Percentiles rank a stretch among this genome's conserved stretches.
Conservation (phyloP, 2,329 filamentous ascomycete genomes). For the Zelopaecilomyces penicillatus region DNA sequence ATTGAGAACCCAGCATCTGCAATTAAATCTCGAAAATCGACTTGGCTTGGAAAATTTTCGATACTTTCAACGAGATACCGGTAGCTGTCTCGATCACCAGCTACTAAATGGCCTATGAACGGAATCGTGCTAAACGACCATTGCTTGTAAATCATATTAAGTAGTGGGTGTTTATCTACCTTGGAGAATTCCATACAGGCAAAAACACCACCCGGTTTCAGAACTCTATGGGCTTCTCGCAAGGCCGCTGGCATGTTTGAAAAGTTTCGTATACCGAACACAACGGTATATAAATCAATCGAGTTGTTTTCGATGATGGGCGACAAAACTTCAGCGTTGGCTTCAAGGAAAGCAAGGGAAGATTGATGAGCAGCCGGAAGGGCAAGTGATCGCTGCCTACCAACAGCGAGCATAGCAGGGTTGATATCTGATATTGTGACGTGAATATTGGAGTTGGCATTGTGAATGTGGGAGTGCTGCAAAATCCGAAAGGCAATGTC, state of each 20-base stretch:
- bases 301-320: slow-evolving; percentile 54
- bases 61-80: slow-evolving; percentile 99
- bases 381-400: slow-evolving; percentile 63
- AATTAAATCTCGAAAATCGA: slow-evolving; percentile 78
- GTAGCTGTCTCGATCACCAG: slow-evolving; percentile 89
- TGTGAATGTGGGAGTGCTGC: slow-evolving; percentile 76
- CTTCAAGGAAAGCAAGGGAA: slow-evolving; percentile 69
- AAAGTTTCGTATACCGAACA: slow-evolving; percentile 96
- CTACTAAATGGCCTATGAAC: slow-evolving; percentile 88
- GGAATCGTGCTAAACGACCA: slow-evolving; percentile 96
- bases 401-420: slow-evolving; percentile 84
- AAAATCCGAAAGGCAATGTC: slow-evolving; percentile 97
- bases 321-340: slow-evolving; percentile 74
- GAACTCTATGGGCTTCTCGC: slow-evolving; percentile 73
- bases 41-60: slow-evolving; percentile 81
- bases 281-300: slow-evolving; percentile 94
- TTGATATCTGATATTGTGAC: slow-evolving; percentile 97
- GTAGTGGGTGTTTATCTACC: slow-evolving; percentile 62
- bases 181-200: slow-evolving; percentile 94
- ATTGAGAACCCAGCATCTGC: slow-evolving; percentile 75
- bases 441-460: slow-evolving; percentile 62
- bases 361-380: slow-evolving; percentile 47
- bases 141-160: slow-evolving; percentile 83
- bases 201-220: slow-evolving; percentile 92
- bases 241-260: slow-evolving; percentile 81